phyloP scores from a whole-genome alignment of 345 rosid species.

The Reutealis trisperma region DNA sequence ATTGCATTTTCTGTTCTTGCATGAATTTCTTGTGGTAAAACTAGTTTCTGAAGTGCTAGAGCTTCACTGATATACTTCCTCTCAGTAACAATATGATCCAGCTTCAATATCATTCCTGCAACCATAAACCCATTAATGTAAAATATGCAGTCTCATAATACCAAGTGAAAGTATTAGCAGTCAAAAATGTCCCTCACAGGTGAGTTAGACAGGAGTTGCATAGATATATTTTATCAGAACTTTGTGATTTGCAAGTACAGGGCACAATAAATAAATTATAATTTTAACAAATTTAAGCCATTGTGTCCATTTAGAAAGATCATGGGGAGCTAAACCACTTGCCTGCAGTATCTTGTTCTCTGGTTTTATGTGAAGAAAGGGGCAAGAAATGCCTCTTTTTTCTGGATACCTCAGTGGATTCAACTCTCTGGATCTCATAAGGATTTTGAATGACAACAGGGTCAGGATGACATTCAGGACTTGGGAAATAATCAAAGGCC shows the following conservation, averaged over 20 bases:
- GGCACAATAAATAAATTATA: too few species aligned
- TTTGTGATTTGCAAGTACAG: background rate
- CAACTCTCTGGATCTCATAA: slow-evolving; percentile 30
- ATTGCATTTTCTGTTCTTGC: slow-evolving; percentile 3
- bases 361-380: slow-evolving; percentile 30
- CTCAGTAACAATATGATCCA: slow-evolving; percentile 33
- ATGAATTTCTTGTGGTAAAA: slow-evolving; percentile 30
- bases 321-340: slow-evolving; percentile 18
- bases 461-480: slow-evolving; percentile 19
- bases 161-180: background rate
- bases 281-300: background rate
- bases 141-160: background rate
- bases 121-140: slow-evolving; percentile 2
- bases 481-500: slow-evolving; percentile 51
- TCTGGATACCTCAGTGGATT: slow-evolving; percentile 18
- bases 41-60: slow-evolving; percentile 46
- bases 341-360: slow-evolving; percentile 33
- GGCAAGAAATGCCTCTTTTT: slow-evolving; percentile 31
- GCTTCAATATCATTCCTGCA: slow-evolving; percentile 28
- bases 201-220: too few species aligned
- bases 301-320: background rate
- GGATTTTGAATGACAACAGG: slow-evolving; percentile 20
- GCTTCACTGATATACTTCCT: slow-evolving; percentile 47
- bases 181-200: too few species aligned
- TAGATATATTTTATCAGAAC: background rate